A percentile compares a stretch with the other conserved stretches of the same genome.
Conservation (phyloP, 305 asterid genomes). For the Solanum hybrid region DNA sequence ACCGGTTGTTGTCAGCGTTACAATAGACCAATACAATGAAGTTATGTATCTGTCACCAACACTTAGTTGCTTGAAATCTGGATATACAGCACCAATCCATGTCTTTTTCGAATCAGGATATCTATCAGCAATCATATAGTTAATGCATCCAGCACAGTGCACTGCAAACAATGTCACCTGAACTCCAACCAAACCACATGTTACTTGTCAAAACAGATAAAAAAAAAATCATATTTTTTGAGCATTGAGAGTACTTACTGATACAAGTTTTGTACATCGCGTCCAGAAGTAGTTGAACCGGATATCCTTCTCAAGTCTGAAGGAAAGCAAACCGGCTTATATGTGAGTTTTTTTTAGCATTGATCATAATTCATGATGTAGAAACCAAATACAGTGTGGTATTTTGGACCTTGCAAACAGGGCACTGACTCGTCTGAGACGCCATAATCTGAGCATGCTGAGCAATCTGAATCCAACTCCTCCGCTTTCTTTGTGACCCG, state of each 20-base stretch:
- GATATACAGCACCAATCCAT: slow-evolving; percentile 85
- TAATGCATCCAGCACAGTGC: slow-evolving; percentile 85
- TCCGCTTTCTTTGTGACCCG: slow-evolving; percentile 38
- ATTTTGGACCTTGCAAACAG: slow-evolving; percentile 61
- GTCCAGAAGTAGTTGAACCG: slow-evolving; percentile 94
- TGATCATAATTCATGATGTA: not conserved
- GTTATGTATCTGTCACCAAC: slow-evolving; percentile 72
- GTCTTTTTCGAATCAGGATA: slow-evolving; percentile 60
- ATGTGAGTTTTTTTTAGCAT: not conserved
- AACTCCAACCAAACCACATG: not conserved
- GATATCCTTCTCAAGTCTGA: slow-evolving; percentile 90
- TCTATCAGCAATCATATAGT: slow-evolving; percentile 69
- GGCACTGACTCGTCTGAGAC: slow-evolving; percentile 88
- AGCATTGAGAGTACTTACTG: slow-evolving; percentile 38
- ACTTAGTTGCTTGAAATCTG: slow-evolving; percentile 53
- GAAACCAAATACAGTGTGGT: not conserved
- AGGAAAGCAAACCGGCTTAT: slow-evolving; percentile 12
- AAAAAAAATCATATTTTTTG: too few species aligned
- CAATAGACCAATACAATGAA: slow-evolving; percentile 77
- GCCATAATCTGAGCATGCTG: slow-evolving; percentile 94
- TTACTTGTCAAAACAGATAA: not conserved
- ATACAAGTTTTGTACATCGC: slow-evolving; percentile 73
- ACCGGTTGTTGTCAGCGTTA: slow-evolving; percentile 88
- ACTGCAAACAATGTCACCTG: slow-evolving; percentile 82
- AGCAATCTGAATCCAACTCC: slow-evolving; percentile 65